Conservation (phyloP, 2,329 filamentous ascomycete genomes). For the Fusarium sulawesiense region DNA sequence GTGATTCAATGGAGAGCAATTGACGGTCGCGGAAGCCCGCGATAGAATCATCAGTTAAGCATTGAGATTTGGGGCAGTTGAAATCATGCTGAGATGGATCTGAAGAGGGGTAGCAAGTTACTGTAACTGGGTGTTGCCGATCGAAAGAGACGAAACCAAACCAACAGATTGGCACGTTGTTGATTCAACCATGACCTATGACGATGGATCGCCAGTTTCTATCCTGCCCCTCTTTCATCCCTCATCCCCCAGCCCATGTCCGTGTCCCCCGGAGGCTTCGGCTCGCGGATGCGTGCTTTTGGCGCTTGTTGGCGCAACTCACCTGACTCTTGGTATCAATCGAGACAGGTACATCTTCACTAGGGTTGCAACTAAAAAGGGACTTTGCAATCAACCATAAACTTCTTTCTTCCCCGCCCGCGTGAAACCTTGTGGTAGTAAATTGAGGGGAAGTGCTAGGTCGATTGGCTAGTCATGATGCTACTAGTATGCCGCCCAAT, state of each 20-base stretch:
- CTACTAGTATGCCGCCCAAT: slow-evolving; percentile 6
- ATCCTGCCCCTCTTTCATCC: slow-evolving; percentile 21
- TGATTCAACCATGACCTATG: slow-evolving; percentile 30
- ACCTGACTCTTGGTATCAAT: slow-evolving; percentile 41
- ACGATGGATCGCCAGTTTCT: slow-evolving; percentile 44
- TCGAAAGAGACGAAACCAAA: slow-evolving; percentile 11
- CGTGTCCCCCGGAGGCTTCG: slow-evolving; percentile 42
- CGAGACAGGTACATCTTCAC: not conserved
- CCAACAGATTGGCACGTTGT: slow-evolving; percentile 28
- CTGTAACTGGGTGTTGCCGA: slow-evolving; percentile 25
- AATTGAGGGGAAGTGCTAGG: slow-evolving; percentile 41
- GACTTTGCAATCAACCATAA: slow-evolving; percentile 23
- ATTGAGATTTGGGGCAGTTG: not conserved
- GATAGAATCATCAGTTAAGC: slow-evolving; percentile 4
- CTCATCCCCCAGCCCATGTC: not conserved
- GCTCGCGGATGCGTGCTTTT: slow-evolving; percentile 42
- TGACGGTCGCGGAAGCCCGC: slow-evolving; percentile 31
- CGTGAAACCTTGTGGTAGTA: slow-evolving; percentile 45
- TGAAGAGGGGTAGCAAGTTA: slow-evolving; percentile 7
- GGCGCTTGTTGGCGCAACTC: slow-evolving; percentile 40
- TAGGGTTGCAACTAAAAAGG: slow-evolving; percentile 5
- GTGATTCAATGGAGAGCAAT: slow-evolving; percentile 20
- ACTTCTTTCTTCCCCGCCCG: slow-evolving; percentile 15
- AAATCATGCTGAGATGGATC: slow-evolving; percentile 1
- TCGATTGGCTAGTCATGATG: slow-evolving; percentile 28